Evolutionary conservation across 2,329 filamentous ascomycete species (phyloP).

Genomic region (Fusarium longipes): DNA sequence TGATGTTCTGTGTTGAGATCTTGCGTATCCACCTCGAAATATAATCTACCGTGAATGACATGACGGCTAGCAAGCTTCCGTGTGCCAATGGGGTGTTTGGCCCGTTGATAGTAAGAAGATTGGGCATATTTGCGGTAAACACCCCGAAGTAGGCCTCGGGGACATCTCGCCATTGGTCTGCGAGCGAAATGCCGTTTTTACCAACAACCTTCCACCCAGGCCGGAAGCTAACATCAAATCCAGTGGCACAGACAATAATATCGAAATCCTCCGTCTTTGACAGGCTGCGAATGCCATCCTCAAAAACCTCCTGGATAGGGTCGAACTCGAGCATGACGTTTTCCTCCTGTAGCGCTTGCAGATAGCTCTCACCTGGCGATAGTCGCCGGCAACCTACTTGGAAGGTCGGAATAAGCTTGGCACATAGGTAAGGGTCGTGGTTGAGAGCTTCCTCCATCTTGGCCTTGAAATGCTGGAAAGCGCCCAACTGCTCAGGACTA

Average conservation of each 20-base stretch:
- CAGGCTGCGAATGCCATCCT: conserved; percentile 7
- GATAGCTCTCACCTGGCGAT: conserved; percentile 40
- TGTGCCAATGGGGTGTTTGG: background rate
- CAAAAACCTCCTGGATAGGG: conserved; percentile 13
- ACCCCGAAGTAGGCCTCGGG: conserved; percentile 21
- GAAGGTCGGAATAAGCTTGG: conserved; percentile 35
- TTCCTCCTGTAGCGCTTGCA: conserved; percentile 37
- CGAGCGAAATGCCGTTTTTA: background rate
- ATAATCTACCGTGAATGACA: background rate
- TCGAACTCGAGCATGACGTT: background rate
- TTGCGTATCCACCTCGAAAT: background rate
- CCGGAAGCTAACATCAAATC: conserved; percentile 28
- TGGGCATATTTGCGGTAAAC: background rate
- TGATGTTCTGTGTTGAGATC: conserved; percentile 5
- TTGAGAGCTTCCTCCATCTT: conserved; percentile 18
- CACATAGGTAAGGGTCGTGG: conserved; percentile 9
- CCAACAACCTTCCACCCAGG: conserved; percentile 3
- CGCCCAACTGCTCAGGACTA: background rate
- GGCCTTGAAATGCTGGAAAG: background rate
- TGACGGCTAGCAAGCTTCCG: background rate
- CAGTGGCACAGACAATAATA: conserved; percentile 28
- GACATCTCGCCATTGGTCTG: conserved; percentile 12
- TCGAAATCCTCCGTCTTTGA: conserved; percentile 9
- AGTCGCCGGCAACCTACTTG: conserved; percentile 42
- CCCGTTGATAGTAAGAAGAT: background rate